A percentile compares a stretch with the other conserved stretches of the same genome.
Conservation (phyloP, 768 basidiomycete species). For the Leccinum obscurum region DNA sequence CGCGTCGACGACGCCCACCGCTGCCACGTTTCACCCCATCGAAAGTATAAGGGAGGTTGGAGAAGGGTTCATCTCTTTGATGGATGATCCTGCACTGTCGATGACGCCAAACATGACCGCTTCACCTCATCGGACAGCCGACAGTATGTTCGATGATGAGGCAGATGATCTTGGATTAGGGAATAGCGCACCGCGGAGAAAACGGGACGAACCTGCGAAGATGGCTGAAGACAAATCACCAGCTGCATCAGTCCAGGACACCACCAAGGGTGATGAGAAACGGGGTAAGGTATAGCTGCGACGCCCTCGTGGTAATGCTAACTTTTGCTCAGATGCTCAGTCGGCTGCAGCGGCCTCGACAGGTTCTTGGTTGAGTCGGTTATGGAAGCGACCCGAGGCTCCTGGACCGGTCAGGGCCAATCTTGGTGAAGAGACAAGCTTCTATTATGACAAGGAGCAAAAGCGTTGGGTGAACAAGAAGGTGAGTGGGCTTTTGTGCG, state of each 20-base stretch:
- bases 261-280: conserved; percentile 27
- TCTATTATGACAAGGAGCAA: conserved; percentile 93
- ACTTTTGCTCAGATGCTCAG: conserved; percentile 6
- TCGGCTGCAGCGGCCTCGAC: conserved; percentile 33
- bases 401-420: conserved; percentile 86
- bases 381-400: conserved; percentile 70
- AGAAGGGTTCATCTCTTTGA: conserved; percentile 78
- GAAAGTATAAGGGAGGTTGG: conserved; percentile 43
- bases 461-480: conserved; percentile 97
- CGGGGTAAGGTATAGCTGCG: conserved; percentile 27
- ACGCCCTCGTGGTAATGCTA: neutral
- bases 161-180: conserved; percentile 92
- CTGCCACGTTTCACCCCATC: conserved; percentile 60
- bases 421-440: conserved; percentile 85
- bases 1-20: conserved; percentile 69
- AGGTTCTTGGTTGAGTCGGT: conserved; percentile 78
- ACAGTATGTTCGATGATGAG: conserved; percentile 45
- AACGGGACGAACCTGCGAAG: conserved; percentile 30
- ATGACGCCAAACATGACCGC: conserved; percentile 29
- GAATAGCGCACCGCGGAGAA: conserved; percentile 54
- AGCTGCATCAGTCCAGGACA: conserved; percentile 19
- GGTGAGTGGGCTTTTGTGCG: conserved; percentile 41
- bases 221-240: conserved; percentile 26
- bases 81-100: conserved; percentile 60
- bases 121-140: conserved; percentile 12